These are phyloP conservation scores for Penicillium odoratum DNA, from an alignment of 495 filamentous ascomycete genomes.

Conservation along the genomic window DNA sequence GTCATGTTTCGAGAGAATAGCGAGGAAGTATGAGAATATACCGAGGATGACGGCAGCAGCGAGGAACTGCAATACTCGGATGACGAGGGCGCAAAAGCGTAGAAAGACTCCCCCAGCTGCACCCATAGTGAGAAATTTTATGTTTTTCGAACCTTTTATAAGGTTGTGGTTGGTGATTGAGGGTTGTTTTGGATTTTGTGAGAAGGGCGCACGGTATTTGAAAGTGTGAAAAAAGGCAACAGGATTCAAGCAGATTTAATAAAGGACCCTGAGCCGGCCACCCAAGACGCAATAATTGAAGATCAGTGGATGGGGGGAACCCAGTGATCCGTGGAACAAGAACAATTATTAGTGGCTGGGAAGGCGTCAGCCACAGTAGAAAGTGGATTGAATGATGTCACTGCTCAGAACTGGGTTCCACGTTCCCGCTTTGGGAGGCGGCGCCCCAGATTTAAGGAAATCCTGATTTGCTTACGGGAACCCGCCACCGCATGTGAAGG, in stretches of 20 bases:
- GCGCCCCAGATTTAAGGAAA: neutral
- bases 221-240: conserved; percentile 21
- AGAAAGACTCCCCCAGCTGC: conserved; percentile 57
- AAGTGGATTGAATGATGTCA: neutral
- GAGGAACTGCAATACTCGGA: conserved; percentile 71
- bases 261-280: conserved; percentile 11
- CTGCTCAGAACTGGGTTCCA: neutral
- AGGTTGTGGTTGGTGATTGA: neutral
- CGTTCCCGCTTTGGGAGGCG: conserved; percentile 5
- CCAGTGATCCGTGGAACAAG: conserved; percentile 13
- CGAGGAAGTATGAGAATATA: conserved; percentile 67
- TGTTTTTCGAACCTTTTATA: neutral
- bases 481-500: conserved; percentile 17
- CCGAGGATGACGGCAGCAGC: conserved; percentile 71
- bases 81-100: conserved; percentile 59
- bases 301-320: conserved; percentile 26
- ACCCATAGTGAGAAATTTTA: conserved; percentile 31
- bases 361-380: conserved; percentile 4
- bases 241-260: conserved; percentile 26
- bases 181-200: neutral
- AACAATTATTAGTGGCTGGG: conserved; percentile 16
- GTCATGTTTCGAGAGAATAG: conserved; percentile 56
- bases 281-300: conserved; percentile 23
- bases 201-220: neutral
- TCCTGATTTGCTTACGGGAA: neutral